These are phyloP conservation scores for Hypoxylon sp. DNA, from an alignment of 2,329 filamentous ascomycete species.

Conservation along the genomic window DNA sequence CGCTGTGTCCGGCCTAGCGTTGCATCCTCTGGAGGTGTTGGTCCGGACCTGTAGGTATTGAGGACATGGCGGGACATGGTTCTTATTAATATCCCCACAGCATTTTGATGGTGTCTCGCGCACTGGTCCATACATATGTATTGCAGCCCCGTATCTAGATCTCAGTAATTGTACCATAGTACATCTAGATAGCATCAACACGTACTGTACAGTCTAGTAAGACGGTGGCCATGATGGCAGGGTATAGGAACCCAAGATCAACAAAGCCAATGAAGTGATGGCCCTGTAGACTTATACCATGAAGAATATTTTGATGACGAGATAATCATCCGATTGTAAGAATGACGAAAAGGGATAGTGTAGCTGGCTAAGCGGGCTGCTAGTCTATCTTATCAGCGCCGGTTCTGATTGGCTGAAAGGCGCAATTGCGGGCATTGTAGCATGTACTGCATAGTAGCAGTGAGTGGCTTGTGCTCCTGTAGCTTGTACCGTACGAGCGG, in stretches of 20 bases:
- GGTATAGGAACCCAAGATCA: conserved; percentile 14
- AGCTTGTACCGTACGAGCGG: conserved; percentile 7
- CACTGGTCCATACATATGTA: conserved; percentile 4
- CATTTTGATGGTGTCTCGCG: conserved; percentile 18
- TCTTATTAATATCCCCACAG: conserved; percentile 41
- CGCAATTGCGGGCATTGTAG: background rate
- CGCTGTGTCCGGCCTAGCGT: conserved; percentile 36
- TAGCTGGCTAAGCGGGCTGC: conserved; percentile 4
- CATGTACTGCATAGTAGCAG: too few relatives aligned
- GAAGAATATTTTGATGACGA: conserved; percentile 27
- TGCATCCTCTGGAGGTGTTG: conserved; percentile 42
- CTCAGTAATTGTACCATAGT: conserved; percentile 12
- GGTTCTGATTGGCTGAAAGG: conserved; percentile 20
- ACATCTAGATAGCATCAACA: conserved; percentile 22
- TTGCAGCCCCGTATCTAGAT: conserved; percentile 15
- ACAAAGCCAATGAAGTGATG: conserved; percentile 15
- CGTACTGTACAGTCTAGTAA: conserved; percentile 16
- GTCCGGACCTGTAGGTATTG: conserved; percentile 33
- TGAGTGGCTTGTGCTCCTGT: conserved; percentile 6
- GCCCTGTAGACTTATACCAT: conserved; percentile 10
- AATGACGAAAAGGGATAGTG: conserved; percentile 30
- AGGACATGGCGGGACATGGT: conserved; percentile 26
- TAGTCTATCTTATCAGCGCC: conserved; percentile 35
- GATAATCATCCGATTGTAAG: conserved; percentile 38
- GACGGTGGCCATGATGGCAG: conserved; percentile 3